Evolutionary conservation across 2,329 filamentous ascomycete species (phyloP).

Genomic region (Cladophialophora chaetospira): DNA sequence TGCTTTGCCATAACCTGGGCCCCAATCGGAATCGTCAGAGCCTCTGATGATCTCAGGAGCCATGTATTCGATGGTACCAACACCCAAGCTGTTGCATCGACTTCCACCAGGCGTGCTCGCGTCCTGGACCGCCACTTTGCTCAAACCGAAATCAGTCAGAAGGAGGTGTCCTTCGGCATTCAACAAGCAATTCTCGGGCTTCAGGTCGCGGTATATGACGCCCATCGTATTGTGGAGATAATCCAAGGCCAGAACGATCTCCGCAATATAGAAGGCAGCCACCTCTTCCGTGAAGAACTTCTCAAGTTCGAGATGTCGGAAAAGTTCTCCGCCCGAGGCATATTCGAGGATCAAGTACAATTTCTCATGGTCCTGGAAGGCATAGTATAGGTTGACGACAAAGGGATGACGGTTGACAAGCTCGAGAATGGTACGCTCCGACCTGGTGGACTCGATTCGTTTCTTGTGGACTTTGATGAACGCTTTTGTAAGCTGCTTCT

Average conservation of each 20-base stretch:
- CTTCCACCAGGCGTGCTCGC: conserved; percentile 55
- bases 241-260: conserved; percentile 91
- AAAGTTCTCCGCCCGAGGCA: conserved; percentile 93
- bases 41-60: conserved; percentile 91
- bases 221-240: conserved; percentile 91
- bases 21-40: conserved; percentile 53
- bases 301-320: conserved; percentile 89
- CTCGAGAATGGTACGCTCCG: conserved; percentile 90
- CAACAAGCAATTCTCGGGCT: conserved; percentile 95
- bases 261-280: conserved; percentile 96
- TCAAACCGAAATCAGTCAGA: conserved; percentile 93
- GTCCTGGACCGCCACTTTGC: conserved; percentile 84
- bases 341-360: conserved; percentile 97
- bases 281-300: conserved; percentile 92
- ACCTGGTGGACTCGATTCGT: conserved; percentile 95
- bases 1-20: conserved; percentile 72
- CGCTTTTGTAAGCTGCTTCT: conserved; percentile 98
- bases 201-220: conserved; percentile 94
- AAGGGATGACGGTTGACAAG: conserved; percentile 96
- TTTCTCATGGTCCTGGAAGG: conserved; percentile 97
- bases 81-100: conserved; percentile 76
- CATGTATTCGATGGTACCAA: conserved; percentile 98
- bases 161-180: conserved; percentile 90
- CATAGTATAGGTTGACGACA: conserved; percentile 96
- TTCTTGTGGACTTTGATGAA: conserved; percentile 94